Conservation (phyloP, 352 stramenopile genomes). For the Phytophthora sp. region DNA sequence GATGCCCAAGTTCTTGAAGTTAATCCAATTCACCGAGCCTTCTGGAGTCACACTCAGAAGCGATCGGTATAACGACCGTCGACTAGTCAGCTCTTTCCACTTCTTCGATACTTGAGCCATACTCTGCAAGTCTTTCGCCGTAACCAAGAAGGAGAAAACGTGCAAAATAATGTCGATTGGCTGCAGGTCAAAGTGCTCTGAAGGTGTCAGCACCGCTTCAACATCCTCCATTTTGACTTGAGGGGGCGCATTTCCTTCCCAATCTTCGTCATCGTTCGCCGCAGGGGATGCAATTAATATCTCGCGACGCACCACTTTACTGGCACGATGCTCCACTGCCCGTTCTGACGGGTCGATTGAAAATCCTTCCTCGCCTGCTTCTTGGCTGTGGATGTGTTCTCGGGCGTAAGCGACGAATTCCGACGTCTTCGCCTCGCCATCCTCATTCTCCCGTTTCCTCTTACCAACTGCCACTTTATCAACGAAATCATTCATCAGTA, state of each 20-base stretch:
- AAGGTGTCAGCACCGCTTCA: slow-evolving; percentile 41
- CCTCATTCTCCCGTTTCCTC: slow-evolving; percentile 39
- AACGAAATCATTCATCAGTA: slow-evolving; percentile 14
- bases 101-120: slow-evolving; percentile 82
- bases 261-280: slow-evolving; percentile 81
- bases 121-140: slow-evolving; percentile 66
- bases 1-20: slow-evolving; percentile 89
- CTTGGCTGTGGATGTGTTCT: slow-evolving; percentile 82
- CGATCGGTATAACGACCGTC: slow-evolving; percentile 71
- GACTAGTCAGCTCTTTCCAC: slow-evolving; percentile 81
- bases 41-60: slow-evolving; percentile 70
- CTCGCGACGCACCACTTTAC: slow-evolving; percentile 84
- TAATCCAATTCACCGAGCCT: slow-evolving; percentile 86
- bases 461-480: slow-evolving; percentile 22
- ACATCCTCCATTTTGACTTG: slow-evolving; percentile 50
- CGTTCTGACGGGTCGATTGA: slow-evolving; percentile 87
- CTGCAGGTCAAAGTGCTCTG: slow-evolving; percentile 86
- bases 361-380: slow-evolving; percentile 81
- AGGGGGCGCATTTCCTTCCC: slow-evolving; percentile 44
- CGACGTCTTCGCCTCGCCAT: slow-evolving; percentile 14
- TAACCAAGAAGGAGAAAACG: slow-evolving; percentile 87
- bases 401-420: slow-evolving; percentile 77
- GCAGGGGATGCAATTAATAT: slow-evolving; percentile 86
- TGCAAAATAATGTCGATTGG: slow-evolving; percentile 89
- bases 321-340: slow-evolving; percentile 81